Evolutionary conservation across 2,329 filamentous ascomycete genomes (phyloP).

Genomic region (Neurospora sp.): DNA sequence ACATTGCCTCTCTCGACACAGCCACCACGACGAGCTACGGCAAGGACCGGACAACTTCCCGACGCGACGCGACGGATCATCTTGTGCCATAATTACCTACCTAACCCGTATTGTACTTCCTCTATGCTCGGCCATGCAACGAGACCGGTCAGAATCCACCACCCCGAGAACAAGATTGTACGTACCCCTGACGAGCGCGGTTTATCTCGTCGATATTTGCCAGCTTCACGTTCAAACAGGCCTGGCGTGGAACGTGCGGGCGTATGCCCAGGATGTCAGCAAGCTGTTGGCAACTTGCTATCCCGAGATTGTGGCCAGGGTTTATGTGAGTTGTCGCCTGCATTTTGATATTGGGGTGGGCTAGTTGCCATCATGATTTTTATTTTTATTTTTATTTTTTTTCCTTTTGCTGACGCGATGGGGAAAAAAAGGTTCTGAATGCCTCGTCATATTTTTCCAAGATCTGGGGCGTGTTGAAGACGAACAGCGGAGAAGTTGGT

Average conservation of each 20-base stretch:
- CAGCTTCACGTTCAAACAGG: neutral
- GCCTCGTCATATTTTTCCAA: neutral
- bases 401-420: neutral
- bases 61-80: neutral
- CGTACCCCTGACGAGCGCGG: neutral
- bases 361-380: too few species aligned
- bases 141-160: neutral
- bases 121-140: neutral
- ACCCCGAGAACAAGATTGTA: neutral
- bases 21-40: neutral
- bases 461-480: neutral
- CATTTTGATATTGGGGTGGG: neutral
- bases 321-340: neutral
- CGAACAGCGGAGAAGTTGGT: neutral
- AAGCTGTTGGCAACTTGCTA: conserved; percentile 1
- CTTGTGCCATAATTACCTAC: neutral
- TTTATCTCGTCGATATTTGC: conserved; percentile 2
- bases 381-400: too few species aligned
- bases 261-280: neutral
- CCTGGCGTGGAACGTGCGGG: neutral
- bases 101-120: neutral
- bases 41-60: neutral
- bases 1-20: neutral
- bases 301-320: neutral
- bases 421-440: neutral